Percentiles rank a stretch among this genome's conserved stretches.
Evolutionary conservation across 768 basidiomycete genomes (phyloP).

Genomic region (Boletus pseudo-olivaceus): DNA sequence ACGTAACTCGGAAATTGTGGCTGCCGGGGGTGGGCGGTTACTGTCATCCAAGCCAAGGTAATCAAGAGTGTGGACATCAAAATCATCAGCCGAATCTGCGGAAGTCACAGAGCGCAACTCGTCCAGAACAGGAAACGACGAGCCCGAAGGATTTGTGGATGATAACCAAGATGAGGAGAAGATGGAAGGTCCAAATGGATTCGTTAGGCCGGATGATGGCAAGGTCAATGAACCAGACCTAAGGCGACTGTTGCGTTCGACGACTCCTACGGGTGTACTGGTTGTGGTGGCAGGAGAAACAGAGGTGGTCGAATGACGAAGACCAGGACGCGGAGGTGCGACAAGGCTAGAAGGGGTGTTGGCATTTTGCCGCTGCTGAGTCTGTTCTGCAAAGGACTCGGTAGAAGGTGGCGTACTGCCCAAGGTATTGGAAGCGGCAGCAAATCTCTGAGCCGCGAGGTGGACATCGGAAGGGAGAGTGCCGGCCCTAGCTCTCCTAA

Average conservation of each 20-base stretch:
- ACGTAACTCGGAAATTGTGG: constrained; percentile 84
- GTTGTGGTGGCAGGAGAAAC: constrained; percentile 51
- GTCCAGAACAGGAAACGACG: constrained; percentile 65
- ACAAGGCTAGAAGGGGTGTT: constrained; percentile 38
- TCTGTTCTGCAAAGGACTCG: constrained; percentile 48
- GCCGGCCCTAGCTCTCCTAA: constrained; percentile 93
- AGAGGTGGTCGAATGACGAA: constrained; percentile 77
- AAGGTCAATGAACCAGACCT: constrained; percentile 92
- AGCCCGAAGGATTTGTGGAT: constrained; percentile 51
- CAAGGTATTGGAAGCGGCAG: constrained; percentile 59
- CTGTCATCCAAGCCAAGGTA: constrained; percentile 92
- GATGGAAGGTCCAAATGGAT: constrained; percentile 83
- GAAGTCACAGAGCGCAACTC: constrained; percentile 80
- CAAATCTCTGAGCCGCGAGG: constrained; percentile 80
- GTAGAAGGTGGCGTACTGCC: constrained; percentile 46
- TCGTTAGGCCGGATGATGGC: constrained; percentile 70
- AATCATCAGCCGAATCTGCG: constrained; percentile 78
- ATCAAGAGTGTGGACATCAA: constrained; percentile 92
- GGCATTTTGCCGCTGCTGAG: constrained; percentile 36
- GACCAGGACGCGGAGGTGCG: constrained; percentile 54
- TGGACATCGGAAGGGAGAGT: constrained; percentile 96
- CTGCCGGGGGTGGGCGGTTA: constrained; percentile 70
- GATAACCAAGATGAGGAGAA: constrained; percentile 91
- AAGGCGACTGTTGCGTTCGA: constrained; percentile 76
- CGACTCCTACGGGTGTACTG: constrained; percentile 28